A percentile compares a stretch with the other conserved stretches of the same genome.
Conservation (phyloP, 768 basidiomycete genomes). For the Suillus brevipes region DNA sequence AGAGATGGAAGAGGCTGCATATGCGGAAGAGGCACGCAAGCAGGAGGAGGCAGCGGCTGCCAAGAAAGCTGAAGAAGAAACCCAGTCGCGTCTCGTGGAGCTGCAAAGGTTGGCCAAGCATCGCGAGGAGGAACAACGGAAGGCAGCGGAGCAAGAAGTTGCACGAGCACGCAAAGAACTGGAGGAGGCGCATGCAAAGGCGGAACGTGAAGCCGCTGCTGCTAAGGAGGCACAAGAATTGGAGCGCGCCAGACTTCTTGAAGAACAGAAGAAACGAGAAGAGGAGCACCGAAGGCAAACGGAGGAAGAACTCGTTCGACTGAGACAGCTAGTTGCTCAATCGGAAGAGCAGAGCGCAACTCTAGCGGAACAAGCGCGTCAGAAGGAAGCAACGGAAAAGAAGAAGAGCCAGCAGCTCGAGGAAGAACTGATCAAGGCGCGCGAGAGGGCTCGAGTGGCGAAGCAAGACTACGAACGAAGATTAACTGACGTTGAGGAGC, state of each 20-base stretch:
- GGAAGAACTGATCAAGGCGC: slow-evolving; percentile 31
- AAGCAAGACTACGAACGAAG: slow-evolving; percentile 26
- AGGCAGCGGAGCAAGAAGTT: slow-evolving; percentile 30
- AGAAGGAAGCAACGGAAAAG: slow-evolving; percentile 29
- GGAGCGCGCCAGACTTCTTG: slow-evolving; percentile 23
- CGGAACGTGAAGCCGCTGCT: slow-evolving; percentile 24
- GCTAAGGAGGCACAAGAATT: slow-evolving; percentile 32
- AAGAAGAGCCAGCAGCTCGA: slow-evolving; percentile 29
- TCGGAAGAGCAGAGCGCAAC: slow-evolving; percentile 29
- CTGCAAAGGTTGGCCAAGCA: slow-evolving; percentile 25
- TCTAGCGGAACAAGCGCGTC: slow-evolving; percentile 28
- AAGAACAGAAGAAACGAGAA: slow-evolving; percentile 33
- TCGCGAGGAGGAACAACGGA: slow-evolving; percentile 26
- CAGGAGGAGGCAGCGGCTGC: slow-evolving; percentile 25
- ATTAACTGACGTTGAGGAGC: slow-evolving; percentile 19
- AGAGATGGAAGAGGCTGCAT: slow-evolving; percentile 17
- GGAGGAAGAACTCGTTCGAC: slow-evolving; percentile 27
- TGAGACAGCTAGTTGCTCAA: slow-evolving; percentile 27
- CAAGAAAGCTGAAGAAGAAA: slow-evolving; percentile 21
- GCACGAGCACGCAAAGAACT: slow-evolving; percentile 23
- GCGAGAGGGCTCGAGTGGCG: slow-evolving; percentile 27
- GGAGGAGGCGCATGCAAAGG: slow-evolving; percentile 22
- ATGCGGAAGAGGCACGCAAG: slow-evolving; percentile 18
- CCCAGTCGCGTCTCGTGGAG: slow-evolving; percentile 24
- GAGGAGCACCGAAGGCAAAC: slow-evolving; percentile 31